phyloP scores from a whole-genome alignment of 345 rosid genomes.

The Lepidium didymum region DNA sequence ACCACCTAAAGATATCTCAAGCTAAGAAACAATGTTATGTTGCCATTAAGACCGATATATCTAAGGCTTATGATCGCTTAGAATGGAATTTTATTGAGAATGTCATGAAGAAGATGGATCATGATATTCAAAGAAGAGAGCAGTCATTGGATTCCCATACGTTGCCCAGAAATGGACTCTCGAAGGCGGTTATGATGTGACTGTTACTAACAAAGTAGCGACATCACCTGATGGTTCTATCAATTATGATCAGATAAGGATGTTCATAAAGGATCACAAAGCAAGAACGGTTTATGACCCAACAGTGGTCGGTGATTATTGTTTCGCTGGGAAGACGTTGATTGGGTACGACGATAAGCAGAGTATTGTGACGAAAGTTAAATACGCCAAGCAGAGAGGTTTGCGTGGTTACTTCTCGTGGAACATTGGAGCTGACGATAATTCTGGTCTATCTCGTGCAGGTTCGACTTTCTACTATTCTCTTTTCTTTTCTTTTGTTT shows the following conservation, averaged over 20 bases:
- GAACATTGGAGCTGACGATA: slow-evolving; percentile 50
- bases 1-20: too few species aligned
- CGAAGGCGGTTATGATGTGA: slow-evolving; percentile 38
- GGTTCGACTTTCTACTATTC: too few species aligned
- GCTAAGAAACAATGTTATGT: too few species aligned
- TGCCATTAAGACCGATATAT: too few species aligned
- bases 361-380: slow-evolving; percentile 42
- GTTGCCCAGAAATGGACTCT: neutral
- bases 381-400: slow-evolving; percentile 35
- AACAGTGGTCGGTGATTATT: slow-evolving; percentile 38
- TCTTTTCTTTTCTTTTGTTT: neutral
- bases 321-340: slow-evolving; percentile 40
- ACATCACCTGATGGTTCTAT: slow-evolving; percentile 23
- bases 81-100: too few species aligned
- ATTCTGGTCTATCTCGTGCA: slow-evolving; percentile 34
- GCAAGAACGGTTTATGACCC: slow-evolving; percentile 34
- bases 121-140: slow-evolving; percentile 23
- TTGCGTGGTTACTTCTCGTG: slow-evolving; percentile 71
- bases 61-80: too few species aligned
- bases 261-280: slow-evolving; percentile 21
- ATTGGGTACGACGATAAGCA: slow-evolving; percentile 44
- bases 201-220: slow-evolving; percentile 26
- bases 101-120: too few species aligned
- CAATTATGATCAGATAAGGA: slow-evolving; percentile 26
- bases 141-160: slow-evolving; percentile 54